A percentile compares a stretch with the other conserved stretches of the same genome.
Conservation (phyloP, 2,329 filamentous ascomycete genomes). For the Gremmenia infestans region DNA sequence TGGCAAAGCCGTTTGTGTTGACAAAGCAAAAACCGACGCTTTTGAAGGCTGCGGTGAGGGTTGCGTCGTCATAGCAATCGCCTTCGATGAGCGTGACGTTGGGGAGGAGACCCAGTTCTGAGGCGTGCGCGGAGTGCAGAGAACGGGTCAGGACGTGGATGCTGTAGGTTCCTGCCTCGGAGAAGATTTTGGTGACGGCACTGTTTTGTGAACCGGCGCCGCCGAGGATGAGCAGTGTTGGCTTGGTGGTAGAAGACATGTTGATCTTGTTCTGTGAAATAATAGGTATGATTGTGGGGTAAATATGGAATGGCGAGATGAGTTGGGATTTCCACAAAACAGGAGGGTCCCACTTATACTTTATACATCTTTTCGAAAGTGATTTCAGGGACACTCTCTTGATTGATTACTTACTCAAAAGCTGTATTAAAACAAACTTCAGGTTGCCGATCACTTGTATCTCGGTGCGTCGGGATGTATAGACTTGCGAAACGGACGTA, state of each 20-base stretch:
- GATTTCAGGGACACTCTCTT: too few relatives aligned
- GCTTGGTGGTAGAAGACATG: background rate
- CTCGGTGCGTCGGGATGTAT: too few relatives aligned
- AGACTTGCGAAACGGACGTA: background rate
- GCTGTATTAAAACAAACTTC: too few relatives aligned
- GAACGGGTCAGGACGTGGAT: slow-evolving; percentile 14
- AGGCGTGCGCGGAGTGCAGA: slow-evolving; percentile 8
- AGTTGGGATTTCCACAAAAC: too few relatives aligned
- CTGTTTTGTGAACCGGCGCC: slow-evolving; percentile 5
- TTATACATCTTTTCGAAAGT: too few relatives aligned
- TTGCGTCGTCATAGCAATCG: slow-evolving; percentile 9
- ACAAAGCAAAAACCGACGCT: slow-evolving; percentile 20
- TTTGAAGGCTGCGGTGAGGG: slow-evolving; percentile 14
- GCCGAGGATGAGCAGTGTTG: slow-evolving; percentile 4
- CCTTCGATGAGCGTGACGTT: slow-evolving; percentile 17
- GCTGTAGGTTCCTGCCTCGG: background rate
- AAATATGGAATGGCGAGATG: too few relatives aligned
- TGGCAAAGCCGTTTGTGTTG: slow-evolving; percentile 25
- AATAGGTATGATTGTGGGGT: too few relatives aligned
- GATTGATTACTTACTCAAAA: too few relatives aligned
- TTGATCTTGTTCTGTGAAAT: background rate
- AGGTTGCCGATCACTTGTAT: too few relatives aligned
- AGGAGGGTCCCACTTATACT: too few relatives aligned
- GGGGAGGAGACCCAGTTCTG: slow-evolving; percentile 15
- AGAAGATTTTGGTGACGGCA: slow-evolving; percentile 1